A percentile compares a stretch with the other conserved stretches of the same genome.
Conservation (phyloP, 352 stramenopile species). For the Globisporangium sylvaticum region DNA sequence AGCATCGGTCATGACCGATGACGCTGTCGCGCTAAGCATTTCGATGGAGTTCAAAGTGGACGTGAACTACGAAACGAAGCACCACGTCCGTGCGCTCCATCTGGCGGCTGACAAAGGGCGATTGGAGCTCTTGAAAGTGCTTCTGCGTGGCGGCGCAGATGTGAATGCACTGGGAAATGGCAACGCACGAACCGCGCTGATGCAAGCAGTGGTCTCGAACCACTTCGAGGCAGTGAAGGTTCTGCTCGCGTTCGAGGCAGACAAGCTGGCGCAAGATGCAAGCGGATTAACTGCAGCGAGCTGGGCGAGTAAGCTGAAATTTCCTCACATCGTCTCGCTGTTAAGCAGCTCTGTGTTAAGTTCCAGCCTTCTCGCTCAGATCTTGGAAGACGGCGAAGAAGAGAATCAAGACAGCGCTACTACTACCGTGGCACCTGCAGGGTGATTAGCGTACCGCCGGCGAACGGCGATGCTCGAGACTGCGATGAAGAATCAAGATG, state of each 20-base stretch:
- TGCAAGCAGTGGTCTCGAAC: slow-evolving; percentile 41
- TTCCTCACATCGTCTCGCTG: slow-evolving; percentile 24
- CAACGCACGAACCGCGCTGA: slow-evolving; percentile 31
- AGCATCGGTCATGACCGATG: slow-evolving; percentile 36
- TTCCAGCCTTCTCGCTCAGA: slow-evolving; percentile 23
- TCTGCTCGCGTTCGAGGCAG: slow-evolving; percentile 39
- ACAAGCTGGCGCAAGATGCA: slow-evolving; percentile 23
- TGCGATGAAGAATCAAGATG: slow-evolving; percentile 28
- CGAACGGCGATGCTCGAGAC: slow-evolving; percentile 30
- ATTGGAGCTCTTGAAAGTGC: slow-evolving; percentile 24
- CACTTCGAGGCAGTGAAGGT: slow-evolving; percentile 34
- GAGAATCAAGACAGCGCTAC: slow-evolving; percentile 11
- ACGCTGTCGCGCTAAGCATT: slow-evolving; percentile 43
- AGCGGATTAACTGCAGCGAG: slow-evolving; percentile 29
- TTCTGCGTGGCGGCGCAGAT: slow-evolving; percentile 37
- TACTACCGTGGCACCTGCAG: not conserved
- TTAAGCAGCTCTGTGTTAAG: slow-evolving; percentile 25
- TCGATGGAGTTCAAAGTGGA: slow-evolving; percentile 43
- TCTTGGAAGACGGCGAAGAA: slow-evolving; percentile 38
- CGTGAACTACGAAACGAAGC: slow-evolving; percentile 32
- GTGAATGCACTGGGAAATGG: slow-evolving; percentile 29
- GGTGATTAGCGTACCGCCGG: slow-evolving; percentile 11
- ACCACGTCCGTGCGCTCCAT: slow-evolving; percentile 30
- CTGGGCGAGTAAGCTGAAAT: slow-evolving; percentile 27
- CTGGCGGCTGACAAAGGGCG: slow-evolving; percentile 53